Evolutionary conservation across 2,329 filamentous ascomycete genomes (phyloP), one percentile per base, ranked within the genome.

Genomic region (Aaosphaeria pasadenensis): DNA sequence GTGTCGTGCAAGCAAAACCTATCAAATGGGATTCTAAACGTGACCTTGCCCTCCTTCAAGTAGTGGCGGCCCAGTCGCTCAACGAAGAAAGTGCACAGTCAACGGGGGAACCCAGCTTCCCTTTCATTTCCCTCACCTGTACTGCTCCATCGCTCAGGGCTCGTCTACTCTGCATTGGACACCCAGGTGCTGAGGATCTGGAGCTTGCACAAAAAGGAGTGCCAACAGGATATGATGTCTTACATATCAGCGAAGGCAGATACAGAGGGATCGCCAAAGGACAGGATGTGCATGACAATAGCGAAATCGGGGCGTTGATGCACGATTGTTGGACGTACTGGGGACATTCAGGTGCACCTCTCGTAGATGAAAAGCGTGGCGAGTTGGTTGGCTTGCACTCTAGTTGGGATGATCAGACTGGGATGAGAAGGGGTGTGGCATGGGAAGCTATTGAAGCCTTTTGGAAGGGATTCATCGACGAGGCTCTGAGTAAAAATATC

Each of bases 281-380:
- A 4, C 70, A 70, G 44, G 72, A 81, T 56, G 59, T 67, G 2
- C 73, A 80, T 45, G 75, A 81, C 50, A 80, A 80, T 52, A 70
- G 68, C 1, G 74, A 78, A 28, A 81, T 82, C 45, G 78, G 78
- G 1, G 72, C 72, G 0, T 53, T 81, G 53, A 76, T 71, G 70
- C 79, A 82, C 57, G 73, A 76, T 55, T 77, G 75, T 48, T 82
- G 78, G 78, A 81, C 78, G 1, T 82, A 81, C 58, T 81, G 78
- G 79, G 78, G 78, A 1, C 77, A 81, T 57, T 48, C 44, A 24
- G 77, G 78, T 3, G 78, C 77, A 5, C 77, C 76, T 1, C 58
- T 82, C 11, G 51, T 80, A n/a, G 44, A 44, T 29, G 35, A 39
- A 9, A 46, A 17, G n/a, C 63, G 63, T 9, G 75, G 74, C 0